Base-by-base conservation (phyloP, 352 stramenopile species). In the Pythium monospermum region DNA sequence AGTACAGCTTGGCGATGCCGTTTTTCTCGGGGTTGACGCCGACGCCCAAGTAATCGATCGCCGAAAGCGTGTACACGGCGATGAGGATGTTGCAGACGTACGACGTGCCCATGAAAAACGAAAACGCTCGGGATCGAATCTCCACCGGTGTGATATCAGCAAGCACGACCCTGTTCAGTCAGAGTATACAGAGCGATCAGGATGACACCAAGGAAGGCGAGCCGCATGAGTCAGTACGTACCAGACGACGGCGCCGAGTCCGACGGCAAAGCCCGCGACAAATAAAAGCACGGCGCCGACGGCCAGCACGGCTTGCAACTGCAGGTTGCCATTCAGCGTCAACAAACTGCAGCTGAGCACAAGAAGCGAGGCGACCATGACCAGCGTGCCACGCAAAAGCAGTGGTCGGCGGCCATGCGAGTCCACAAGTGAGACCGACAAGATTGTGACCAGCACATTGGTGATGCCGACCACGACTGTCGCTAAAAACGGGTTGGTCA, bases 21-120 rank as follows among this genome's bases (percentile, higher is more conserved):
- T 89, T 79, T 49, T 91, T 94, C 66, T 90, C 73, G 4, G 75
- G 71, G 54, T 80, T 77, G 1, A 49, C 47, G 19, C 83, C 81
- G 4, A 64, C 61, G 4, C 83, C 83, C 19, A 94, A 63, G 49
- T 72, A 82, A 33, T 57, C 76, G 62, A 95, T 95, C 10, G 83
- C 76, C 26, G 77, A 89, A 19, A 91, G 61, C 26, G 76, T 92
- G 59, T 74, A 86, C 19, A 84, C 70, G 16, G 83, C 78, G 31
- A 94, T 75, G 22, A 86, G 19, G 21, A 91, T 85, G 62, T 96
- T 96, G 60, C 81, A 88, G 8, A 88, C 62, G 61, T 93, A 96
- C 53, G 84, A 93, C 26, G 77, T 64, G 11, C 69, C 71, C 75
- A 95, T 93, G 57, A 91, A 96, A 27, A 96, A 64, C 26, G 77